Evolutionary conservation across 768 basidiomycete species (phyloP).

Genomic region (Rhodotorula paludigena): DNA sequence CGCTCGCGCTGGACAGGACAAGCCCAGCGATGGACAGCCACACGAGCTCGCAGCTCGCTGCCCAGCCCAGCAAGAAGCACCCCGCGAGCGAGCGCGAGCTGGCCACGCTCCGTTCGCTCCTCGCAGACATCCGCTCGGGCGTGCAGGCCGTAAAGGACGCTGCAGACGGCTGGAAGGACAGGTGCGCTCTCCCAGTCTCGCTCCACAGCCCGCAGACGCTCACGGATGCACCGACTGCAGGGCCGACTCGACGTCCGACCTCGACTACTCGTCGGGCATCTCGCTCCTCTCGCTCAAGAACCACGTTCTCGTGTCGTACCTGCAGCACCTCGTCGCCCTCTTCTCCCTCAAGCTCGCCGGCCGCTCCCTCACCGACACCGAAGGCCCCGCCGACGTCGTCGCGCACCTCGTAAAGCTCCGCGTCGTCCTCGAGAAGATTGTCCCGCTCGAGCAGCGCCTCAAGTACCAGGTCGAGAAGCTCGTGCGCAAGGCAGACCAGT

Average conservation of each 20-base stretch:
- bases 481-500: conserved; percentile 64
- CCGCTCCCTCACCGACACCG: conserved; percentile 27
- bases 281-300: conserved; percentile 86
- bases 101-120: conserved; percentile 18
- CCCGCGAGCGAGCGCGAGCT: not conserved
- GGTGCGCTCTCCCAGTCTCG: not conserved
- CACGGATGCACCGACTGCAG: not conserved
- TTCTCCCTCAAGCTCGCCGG: conserved; percentile 42
- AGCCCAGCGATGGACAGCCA: not conserved
- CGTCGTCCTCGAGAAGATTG: conserved; percentile 80
- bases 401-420: conserved; percentile 73
- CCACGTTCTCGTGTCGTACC: conserved; percentile 72
- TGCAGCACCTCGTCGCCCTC: conserved; percentile 74
- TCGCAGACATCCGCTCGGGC: conserved; percentile 16
- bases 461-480: conserved; percentile 95
- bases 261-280: conserved; percentile 57
- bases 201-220: not conserved
- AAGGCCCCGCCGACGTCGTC: conserved; percentile 51
- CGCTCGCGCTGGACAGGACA: too few relatives aligned
- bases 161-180: conserved; percentile 15
- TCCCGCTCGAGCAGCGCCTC: conserved; percentile 76
- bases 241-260: conserved; percentile 8
- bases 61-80: not conserved
- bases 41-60: not conserved
- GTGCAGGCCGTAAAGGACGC: conserved; percentile 10